A percentile compares a stretch with the other conserved stretches of the same genome.
Conservation (phyloP, 1,284 basidiomycete species). For the Puccinia coronata region DNA sequence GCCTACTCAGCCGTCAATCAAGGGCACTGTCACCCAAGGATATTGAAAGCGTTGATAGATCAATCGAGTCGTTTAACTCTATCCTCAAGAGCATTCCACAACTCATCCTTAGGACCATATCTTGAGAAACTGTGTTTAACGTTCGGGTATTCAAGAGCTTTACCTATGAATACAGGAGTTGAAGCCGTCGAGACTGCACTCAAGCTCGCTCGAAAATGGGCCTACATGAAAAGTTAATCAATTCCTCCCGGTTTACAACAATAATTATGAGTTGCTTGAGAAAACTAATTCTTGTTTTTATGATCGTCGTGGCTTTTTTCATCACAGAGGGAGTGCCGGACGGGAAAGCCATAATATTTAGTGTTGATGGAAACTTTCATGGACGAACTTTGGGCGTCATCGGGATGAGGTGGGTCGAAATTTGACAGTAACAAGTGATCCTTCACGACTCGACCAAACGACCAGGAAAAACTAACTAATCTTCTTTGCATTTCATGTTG, state of each 20-base stretch:
- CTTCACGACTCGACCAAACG: background rate
- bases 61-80: conserved; percentile 90
- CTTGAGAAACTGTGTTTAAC: conserved; percentile 80
- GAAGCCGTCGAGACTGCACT: conserved; percentile 90
- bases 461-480: background rate
- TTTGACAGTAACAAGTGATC: background rate
- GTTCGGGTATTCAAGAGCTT: conserved; percentile 88
- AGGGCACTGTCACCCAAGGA: conserved; percentile 93
- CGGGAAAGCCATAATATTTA: conserved; percentile 83
- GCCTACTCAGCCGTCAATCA: conserved; percentile 84
- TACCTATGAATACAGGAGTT: conserved; percentile 99
- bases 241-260: background rate
- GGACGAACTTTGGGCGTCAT: conserved; percentile 89
- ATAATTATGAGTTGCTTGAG: no score
- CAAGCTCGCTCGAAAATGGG: conserved; percentile 61
- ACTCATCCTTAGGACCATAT: conserved; percentile 83
- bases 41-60: conserved; percentile 75
- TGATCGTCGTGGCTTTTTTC: background rate
- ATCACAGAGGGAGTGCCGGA: conserved; percentile 72
- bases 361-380: conserved; percentile 90
- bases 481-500: conserved; percentile 55
- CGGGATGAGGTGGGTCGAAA: conserved; percentile 62
- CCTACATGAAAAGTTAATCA: conserved; percentile 53
- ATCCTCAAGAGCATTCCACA: conserved; percentile 95
- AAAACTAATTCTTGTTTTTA: background rate